Evolutionary conservation across 2,329 filamentous ascomycete species (phyloP).

Genomic region (Xylaria sp.): DNA sequence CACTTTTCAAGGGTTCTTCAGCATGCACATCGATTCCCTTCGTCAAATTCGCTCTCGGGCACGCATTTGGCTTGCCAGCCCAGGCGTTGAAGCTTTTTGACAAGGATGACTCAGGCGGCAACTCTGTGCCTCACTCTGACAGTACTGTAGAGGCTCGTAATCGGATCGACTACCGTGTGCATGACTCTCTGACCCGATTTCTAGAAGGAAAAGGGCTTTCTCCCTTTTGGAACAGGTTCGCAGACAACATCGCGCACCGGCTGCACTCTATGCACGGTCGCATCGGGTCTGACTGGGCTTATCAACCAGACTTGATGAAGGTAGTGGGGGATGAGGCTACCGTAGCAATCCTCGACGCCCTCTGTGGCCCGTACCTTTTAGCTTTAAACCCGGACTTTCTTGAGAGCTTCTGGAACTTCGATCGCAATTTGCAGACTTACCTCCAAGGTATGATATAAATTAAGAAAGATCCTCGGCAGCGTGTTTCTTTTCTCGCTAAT

Average conservation of each 20-base stretch:
- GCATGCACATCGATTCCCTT: slow-evolving; percentile 38
- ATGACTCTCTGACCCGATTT: slow-evolving; percentile 30
- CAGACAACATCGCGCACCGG: slow-evolving; percentile 29
- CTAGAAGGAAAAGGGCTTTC: slow-evolving; percentile 35
- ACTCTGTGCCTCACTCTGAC: slow-evolving; percentile 28
- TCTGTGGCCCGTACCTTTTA: slow-evolving; percentile 37
- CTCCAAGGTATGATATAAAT: slow-evolving; percentile 32
- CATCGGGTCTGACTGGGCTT: slow-evolving; percentile 25
- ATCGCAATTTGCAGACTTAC: slow-evolving; percentile 38
- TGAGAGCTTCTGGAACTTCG: slow-evolving; percentile 37
- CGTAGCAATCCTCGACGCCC: slow-evolving; percentile 32
- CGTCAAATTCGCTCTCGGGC: slow-evolving; percentile 39
- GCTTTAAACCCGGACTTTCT: slow-evolving; percentile 33
- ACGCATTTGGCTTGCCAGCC: slow-evolving; percentile 37
- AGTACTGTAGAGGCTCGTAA: slow-evolving; percentile 32
- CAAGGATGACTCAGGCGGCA: slow-evolving; percentile 37
- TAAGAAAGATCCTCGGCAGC: not conserved
- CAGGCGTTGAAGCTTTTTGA: slow-evolving; percentile 36
- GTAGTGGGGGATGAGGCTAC: slow-evolving; percentile 32
- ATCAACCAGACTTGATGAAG: slow-evolving; percentile 34
- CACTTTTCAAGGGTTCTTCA: slow-evolving; percentile 35
- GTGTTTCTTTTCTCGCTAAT: slow-evolving; percentile 4
- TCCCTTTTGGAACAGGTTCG: slow-evolving; percentile 36
- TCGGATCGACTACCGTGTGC: slow-evolving; percentile 33
- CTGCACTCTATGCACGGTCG: slow-evolving; percentile 26